Conservation (phyloP, 2,329 filamentous ascomycete genomes). For the Tolypocladium album region DNA sequence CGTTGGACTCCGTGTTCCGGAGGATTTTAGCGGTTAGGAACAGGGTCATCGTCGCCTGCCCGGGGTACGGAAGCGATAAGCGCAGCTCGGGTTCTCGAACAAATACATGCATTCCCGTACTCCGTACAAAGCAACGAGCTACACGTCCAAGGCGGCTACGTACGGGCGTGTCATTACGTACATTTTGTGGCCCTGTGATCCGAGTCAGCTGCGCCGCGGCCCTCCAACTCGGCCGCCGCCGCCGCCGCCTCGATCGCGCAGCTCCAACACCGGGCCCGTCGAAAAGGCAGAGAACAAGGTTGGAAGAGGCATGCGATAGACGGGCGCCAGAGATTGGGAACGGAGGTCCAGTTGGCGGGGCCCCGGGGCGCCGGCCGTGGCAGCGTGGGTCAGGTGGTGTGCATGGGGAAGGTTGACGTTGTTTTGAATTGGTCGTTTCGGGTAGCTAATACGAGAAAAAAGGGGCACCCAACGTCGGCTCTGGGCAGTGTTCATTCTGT, state of each 20-base stretch:
- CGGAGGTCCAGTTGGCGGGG: background rate
- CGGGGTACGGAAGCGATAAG: background rate
- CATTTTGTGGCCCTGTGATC: slow-evolving; percentile 5
- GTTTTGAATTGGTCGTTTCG: background rate
- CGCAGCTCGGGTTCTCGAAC: background rate
- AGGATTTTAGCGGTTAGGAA: background rate
- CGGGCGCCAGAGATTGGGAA: background rate
- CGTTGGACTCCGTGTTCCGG: background rate
- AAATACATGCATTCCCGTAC: background rate
- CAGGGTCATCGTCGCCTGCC: background rate
- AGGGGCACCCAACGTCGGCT: background rate
- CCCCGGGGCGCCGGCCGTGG: background rate
- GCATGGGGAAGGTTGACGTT: background rate
- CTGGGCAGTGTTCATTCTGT: background rate
- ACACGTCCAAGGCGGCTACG: background rate
- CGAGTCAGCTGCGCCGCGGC: slow-evolving; percentile 4
- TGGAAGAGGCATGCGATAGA: background rate
- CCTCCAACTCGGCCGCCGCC: background rate
- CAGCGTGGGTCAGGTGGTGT: background rate
- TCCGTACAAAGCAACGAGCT: background rate
- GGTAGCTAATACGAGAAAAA: slow-evolving; percentile 1
- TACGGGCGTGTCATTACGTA: slow-evolving; percentile 5
- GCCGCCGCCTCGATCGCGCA: background rate
- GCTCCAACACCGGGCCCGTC: background rate
- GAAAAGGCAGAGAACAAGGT: background rate